phyloP scores from a whole-genome alignment of 768 basidiomycete genomes.

The Tremella fuciformis region DNA sequence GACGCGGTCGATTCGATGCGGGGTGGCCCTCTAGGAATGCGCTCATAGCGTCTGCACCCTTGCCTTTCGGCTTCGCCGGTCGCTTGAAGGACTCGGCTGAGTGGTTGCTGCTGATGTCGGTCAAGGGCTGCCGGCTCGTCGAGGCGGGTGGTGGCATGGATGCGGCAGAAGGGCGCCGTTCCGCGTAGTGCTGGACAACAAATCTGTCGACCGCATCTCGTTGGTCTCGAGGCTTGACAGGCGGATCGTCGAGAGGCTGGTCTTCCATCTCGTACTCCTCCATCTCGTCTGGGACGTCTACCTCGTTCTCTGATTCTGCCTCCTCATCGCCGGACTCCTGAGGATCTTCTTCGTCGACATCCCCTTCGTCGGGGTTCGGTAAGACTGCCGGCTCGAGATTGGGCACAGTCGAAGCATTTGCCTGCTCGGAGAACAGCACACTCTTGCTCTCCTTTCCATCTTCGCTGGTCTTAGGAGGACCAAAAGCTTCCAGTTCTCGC shows the following conservation, averaged over 20 bases:
- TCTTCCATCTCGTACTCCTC: constrained; percentile 11
- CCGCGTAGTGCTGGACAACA: constrained; percentile 1
- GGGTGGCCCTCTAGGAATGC: neutral
- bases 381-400: too few relatives aligned
- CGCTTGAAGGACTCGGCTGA: neutral
- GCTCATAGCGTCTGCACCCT: neutral
- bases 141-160: too few relatives aligned
- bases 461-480: neutral
- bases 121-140: too few relatives aligned
- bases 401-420: too few relatives aligned
- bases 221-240: neutral
- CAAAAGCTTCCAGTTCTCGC: neutral
- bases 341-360: constrained; percentile 37
- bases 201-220: constrained; percentile 3
- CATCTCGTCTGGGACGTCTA: constrained; percentile 37
- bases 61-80: neutral
- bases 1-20: constrained; percentile 5
- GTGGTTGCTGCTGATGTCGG: neutral
- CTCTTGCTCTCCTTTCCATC: constrained; percentile 15
- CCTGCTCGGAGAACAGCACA: constrained; percentile 26
- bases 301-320: constrained; percentile 60
- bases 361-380: too few relatives aligned
- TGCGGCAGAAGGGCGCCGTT: neutral
- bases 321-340: constrained; percentile 50
- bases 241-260: constrained; percentile 1